Percentiles rank a stretch among this genome's conserved stretches.
These are phyloP conservation scores for Biscogniauxia mediterranea DNA, from an alignment of 2,329 filamentous ascomycete genomes.

Conservation along the genomic window DNA sequence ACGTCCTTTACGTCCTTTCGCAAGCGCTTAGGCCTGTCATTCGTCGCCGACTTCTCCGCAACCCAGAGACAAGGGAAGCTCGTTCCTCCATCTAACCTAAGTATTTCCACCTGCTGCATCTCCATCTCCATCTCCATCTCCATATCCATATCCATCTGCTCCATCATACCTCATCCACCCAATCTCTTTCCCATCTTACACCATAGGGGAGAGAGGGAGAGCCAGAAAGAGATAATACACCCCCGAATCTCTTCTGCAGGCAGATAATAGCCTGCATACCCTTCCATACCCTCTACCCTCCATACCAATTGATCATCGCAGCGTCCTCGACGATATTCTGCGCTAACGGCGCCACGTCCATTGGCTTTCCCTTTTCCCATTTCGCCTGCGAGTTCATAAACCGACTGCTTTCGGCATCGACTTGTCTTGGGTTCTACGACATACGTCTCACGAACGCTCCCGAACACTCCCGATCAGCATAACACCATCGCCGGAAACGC, in stretches of 20 bases:
- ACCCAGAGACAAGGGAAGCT: constrained; percentile 7
- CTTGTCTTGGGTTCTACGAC: constrained; percentile 23
- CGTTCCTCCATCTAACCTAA: background rate
- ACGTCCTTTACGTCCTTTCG: constrained; percentile 16
- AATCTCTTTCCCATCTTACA: constrained; percentile 6
- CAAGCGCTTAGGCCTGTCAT: constrained; percentile 24
- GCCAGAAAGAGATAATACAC: constrained; percentile 4
- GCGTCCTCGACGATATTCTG: constrained; percentile 2
- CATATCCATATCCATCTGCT: constrained; percentile 4
- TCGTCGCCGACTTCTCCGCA: constrained; percentile 21
- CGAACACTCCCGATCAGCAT: constrained; percentile 12
- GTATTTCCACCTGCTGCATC: background rate
- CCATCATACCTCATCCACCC: constrained; percentile 7
- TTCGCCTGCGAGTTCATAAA: background rate
- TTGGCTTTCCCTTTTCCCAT: background rate
- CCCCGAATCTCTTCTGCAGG: background rate
- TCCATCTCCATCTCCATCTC: constrained; percentile 9
- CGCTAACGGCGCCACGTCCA: constrained; percentile 8
- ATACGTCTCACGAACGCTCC: constrained; percentile 23
- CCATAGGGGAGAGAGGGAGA: constrained; percentile 7
- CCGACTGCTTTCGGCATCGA: constrained; percentile 5
- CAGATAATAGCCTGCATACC: background rate
- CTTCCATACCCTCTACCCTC: background rate
- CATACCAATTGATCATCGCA: background rate
- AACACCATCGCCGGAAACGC: constrained; percentile 15